Conservation (phyloP, 2,329 filamentous ascomycete genomes). For the Pyricularia sp. region DNA sequence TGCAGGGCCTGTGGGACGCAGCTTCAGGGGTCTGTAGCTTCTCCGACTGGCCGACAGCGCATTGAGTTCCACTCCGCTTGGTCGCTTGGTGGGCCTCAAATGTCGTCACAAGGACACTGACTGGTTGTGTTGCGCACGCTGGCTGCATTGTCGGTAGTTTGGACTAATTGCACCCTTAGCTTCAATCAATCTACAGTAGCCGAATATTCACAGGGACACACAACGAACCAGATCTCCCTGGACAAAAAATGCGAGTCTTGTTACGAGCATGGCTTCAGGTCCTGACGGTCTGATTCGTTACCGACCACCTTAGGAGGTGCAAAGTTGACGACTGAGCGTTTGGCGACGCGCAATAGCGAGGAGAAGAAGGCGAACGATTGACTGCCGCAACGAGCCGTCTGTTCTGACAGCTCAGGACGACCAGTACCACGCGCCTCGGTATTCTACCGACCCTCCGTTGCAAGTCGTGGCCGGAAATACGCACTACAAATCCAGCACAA, state of each 20-base stretch:
- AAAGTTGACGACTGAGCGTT: neutral
- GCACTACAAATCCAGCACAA: neutral
- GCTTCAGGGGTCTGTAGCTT: neutral
- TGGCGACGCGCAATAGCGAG: neutral
- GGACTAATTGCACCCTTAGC: neutral
- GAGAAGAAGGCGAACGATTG: neutral
- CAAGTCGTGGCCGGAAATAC: neutral
- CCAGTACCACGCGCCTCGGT: neutral
- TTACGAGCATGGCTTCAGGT: constrained; percentile 1
- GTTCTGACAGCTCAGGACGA: neutral
- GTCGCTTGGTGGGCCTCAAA: neutral
- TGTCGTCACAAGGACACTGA: neutral
- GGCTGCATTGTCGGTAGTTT: neutral
- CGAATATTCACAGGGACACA: neutral
- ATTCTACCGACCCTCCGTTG: neutral
- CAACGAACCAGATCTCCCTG: neutral
- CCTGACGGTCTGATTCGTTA: neutral
- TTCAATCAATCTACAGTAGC: neutral
- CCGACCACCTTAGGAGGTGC: neutral
- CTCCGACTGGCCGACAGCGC: neutral
- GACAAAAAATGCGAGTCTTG: neutral
- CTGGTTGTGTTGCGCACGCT: neutral
- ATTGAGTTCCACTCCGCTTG: neutral
- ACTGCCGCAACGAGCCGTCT: neutral
- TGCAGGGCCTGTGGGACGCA: neutral